These are phyloP conservation scores for Quercus robur DNA, from an alignment of 306 rosid genomes.

Conservation along the genomic window DNA sequence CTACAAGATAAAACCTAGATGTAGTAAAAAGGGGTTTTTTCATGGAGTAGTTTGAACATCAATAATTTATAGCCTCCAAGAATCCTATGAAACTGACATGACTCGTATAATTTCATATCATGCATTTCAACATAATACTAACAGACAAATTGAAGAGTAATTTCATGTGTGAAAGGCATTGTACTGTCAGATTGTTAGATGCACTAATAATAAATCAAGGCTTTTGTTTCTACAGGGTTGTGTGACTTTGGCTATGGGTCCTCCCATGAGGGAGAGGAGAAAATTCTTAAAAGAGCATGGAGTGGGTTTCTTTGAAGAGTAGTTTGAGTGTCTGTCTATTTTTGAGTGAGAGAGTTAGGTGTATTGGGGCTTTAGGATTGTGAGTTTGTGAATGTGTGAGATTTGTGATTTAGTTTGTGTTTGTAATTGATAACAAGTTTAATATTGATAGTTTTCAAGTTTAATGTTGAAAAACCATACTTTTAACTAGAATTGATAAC, in stretches of 20 bases:
- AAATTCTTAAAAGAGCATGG: too few species aligned
- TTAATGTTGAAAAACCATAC: too few species aligned
- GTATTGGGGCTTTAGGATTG: too few species aligned
- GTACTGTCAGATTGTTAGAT: not conserved
- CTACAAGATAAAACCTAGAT: not conserved
- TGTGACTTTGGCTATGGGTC: too few species aligned
- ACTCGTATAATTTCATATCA: not conserved
- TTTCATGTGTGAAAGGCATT: not conserved
- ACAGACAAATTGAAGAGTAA: not conserved
- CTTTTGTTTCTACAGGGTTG: not conserved
- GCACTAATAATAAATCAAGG: not conserved
- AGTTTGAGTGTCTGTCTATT: too few species aligned
- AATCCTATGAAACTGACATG: not conserved
- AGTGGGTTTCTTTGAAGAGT: too few species aligned
- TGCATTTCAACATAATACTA: not conserved
- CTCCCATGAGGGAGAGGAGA: too few species aligned
- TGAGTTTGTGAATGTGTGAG: too few species aligned
- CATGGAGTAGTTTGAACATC: not conserved
- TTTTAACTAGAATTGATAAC: not conserved
- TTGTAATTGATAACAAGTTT: too few species aligned
- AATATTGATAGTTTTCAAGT: too few species aligned
- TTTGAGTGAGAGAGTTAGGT: too few species aligned
- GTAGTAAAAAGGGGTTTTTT: not conserved
- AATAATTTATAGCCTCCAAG: not conserved
- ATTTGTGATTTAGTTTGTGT: too few species aligned